Percentiles rank a stretch among this genome's conserved stretches.
phyloP scores from a whole-genome alignment of 1,284 basidiomycete genomes.

The Austropuccinia psidii region DNA sequence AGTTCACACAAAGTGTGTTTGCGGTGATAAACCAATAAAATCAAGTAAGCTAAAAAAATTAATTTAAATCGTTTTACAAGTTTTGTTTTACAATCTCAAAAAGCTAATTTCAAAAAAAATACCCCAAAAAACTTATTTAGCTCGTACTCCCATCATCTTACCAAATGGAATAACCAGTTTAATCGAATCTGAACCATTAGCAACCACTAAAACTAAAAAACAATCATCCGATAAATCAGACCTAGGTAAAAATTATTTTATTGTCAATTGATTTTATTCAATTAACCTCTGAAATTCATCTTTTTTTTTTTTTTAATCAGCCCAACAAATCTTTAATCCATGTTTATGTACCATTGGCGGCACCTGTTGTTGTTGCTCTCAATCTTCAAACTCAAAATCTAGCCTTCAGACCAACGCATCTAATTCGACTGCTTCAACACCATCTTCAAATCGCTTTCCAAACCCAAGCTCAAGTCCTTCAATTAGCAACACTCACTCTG shows the following conservation, averaged over 20 bases:
- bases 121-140: not conserved
- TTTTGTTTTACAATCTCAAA: not conserved
- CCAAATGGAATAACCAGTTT: conserved; percentile 5
- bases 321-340: not conserved
- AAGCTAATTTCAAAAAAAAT: not conserved
- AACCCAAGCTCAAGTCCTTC: not conserved
- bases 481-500: not conserved
- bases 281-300: not conserved
- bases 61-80: not conserved
- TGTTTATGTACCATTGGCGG: conserved; percentile 13
- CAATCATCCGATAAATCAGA: not conserved
- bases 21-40: conserved; percentile 1
- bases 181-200: not conserved
- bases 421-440: not conserved
- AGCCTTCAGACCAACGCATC: not conserved
- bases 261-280: not conserved
- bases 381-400: not conserved
- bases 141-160: not conserved
- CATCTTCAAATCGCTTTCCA: not conserved
- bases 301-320: not conserved
- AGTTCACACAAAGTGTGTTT: conserved; percentile 22
- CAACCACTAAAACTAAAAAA: too few relatives aligned
- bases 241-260: not conserved
- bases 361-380: conserved; percentile 3
- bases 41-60: not conserved